phyloP scores from a whole-genome alignment of 768 basidiomycete species.

The Russula ochroleuca region DNA sequence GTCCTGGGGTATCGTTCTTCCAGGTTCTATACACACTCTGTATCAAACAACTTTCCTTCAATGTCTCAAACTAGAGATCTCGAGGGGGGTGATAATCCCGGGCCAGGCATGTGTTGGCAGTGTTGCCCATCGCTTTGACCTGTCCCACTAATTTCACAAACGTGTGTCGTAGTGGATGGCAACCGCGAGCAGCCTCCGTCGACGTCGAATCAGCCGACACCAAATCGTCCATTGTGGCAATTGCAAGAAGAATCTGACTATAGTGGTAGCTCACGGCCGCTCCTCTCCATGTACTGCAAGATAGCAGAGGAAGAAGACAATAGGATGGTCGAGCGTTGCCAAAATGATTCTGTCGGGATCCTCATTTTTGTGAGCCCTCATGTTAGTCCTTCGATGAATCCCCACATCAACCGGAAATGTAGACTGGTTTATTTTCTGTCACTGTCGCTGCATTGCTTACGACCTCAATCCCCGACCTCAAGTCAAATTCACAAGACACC shows the following conservation, averaged over 20 bases:
- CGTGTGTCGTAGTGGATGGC: no score
- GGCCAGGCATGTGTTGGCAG: no score
- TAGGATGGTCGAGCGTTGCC: conserved; percentile 18
- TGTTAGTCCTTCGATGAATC: neutral
- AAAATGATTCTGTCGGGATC: conserved; percentile 18
- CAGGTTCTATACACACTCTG: no score
- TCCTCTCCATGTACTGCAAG: conserved; percentile 16
- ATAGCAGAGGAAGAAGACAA: conserved; percentile 20
- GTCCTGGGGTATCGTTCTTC: no score
- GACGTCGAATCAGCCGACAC: no score
- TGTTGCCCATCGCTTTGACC: no score
- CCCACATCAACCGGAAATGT: neutral
- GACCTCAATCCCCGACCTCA: conserved; percentile 2
- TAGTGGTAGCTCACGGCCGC: neutral
- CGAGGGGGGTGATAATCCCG: no score
- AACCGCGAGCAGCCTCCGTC: neutral
- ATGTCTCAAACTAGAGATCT: no score
- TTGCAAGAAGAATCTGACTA: neutral
- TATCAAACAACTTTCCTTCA: no score
- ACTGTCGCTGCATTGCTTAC: conserved; percentile 1
- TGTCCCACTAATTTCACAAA: no score
- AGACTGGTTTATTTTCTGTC: conserved; percentile 11
- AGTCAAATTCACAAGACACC: neutral
- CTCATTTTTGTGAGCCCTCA: no score
- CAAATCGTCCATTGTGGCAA: no score